Evolutionary conservation across 345 rosid species (phyloP), one percentile per base, ranked within the genome.

Genomic region (Eucalyptus cloeziana): DNA sequence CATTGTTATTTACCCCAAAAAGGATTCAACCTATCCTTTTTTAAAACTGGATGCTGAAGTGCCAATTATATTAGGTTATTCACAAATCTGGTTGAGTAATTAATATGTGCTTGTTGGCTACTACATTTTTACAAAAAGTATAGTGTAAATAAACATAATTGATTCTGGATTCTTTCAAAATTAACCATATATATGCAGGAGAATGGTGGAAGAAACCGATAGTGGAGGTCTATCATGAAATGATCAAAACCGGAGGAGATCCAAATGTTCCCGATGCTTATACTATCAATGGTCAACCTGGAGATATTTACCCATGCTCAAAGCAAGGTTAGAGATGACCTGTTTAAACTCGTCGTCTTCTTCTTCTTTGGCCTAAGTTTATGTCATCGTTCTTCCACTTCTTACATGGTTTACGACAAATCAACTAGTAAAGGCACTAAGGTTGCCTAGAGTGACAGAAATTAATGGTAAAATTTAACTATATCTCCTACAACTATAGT

Each of bases 251-350:
- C 16, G 94, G 95, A 88, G 90, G 89, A 10, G 88, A 87, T 27
- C 91, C 93, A 16, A 88, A 92, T 49, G 43, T 85, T 33, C 92
- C 94, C 88, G 49, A 92, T 93, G 90, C 90, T 33, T 89, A 43
- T 64, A 25, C 86, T 14, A 86, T 89, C 25, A 94, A 94, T 79
- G 95, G 94, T n/a, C 94, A 93, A 62, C 95, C 94, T 45, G 95
- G 95, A 19, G 94, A 92, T 79, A 30, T 91, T 11, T 90, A 91
- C 50, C 89, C 92, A 24, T 92, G 95, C 91, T 93, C 94, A 21
- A 89, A 79, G 21, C 80, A 87, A 88, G 90, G 90, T 89, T 52
- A 43, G 45, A 49, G 71, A 54, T 8, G 58, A 49, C 14, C 7
- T 30, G 13, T 25, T 49, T 30, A 51, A 50, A 51, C 27, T n/a